phyloP scores from a whole-genome alignment of 2,329 filamentous ascomycete species.

The Beauveria medogensis region DNA sequence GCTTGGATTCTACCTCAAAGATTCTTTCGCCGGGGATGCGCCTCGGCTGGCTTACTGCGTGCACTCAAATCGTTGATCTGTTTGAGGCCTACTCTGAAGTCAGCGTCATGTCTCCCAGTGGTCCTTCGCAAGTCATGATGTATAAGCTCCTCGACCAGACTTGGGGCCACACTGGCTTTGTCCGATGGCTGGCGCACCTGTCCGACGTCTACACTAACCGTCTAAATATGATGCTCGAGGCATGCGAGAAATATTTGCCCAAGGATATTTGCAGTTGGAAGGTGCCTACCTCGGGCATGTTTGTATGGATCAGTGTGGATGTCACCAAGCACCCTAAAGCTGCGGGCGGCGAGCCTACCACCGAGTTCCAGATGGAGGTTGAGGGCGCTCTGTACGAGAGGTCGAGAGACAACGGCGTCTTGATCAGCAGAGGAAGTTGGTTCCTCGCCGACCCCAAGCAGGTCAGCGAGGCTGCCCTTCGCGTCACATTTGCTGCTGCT shows the following conservation, averaged over 20 bases:
- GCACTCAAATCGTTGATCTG: constrained; percentile 67
- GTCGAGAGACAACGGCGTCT: constrained; percentile 60
- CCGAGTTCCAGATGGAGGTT: constrained; percentile 33
- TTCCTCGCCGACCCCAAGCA: constrained; percentile 62
- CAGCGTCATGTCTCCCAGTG: constrained; percentile 68
- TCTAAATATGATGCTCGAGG: constrained; percentile 61
- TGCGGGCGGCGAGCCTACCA: background rate
- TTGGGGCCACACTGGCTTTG: constrained; percentile 83
- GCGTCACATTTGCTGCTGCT: constrained; percentile 75
- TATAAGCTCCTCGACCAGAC: constrained; percentile 79
- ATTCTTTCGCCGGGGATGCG: constrained; percentile 71
- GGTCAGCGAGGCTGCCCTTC: constrained; percentile 63
- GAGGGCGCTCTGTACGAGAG: constrained; percentile 73
- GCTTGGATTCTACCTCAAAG: constrained; percentile 83
- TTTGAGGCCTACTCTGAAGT: constrained; percentile 70
- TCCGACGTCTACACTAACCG: constrained; percentile 66
- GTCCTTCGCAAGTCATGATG: constrained; percentile 68
- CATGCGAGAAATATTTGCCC: constrained; percentile 67
- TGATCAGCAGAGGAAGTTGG: constrained; percentile 75
- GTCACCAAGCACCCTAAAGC: constrained; percentile 52
- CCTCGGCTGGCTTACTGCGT: constrained; percentile 75
- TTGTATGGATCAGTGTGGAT: constrained; percentile 65
- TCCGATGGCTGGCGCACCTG: constrained; percentile 74
- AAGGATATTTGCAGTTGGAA: constrained; percentile 63
- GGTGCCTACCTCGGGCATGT: constrained; percentile 76